phyloP scores from a whole-genome alignment of 345 rosid genomes.

The Ceriops zippeliana region DNA sequence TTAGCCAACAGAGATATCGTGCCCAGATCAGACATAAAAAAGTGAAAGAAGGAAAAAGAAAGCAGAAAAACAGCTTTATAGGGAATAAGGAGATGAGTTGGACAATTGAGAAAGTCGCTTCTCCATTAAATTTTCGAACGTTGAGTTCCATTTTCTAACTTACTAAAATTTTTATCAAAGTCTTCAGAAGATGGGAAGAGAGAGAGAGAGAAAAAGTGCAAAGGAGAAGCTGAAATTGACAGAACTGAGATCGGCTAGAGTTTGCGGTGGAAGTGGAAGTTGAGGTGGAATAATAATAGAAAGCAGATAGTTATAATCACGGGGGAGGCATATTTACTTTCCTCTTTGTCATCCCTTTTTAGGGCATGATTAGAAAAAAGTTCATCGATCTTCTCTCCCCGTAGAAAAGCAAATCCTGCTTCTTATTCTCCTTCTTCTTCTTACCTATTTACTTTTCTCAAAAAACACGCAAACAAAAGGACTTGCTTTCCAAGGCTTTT shows the following conservation, averaged over 20 bases:
- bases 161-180: background rate
- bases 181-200: background rate
- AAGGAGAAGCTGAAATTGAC: constrained; percentile 26
- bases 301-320: constrained; percentile 55
- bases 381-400: constrained; percentile 39
- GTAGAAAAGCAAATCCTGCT: constrained; percentile 13
- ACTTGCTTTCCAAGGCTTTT: constrained; percentile 41
- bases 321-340: constrained; percentile 69
- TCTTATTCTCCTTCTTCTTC: constrained; percentile 3
- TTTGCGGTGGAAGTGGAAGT: constrained; percentile 45
- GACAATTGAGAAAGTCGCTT: constrained; percentile 43
- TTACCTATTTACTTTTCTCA: constrained; percentile 14
- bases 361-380: constrained; percentile 82
- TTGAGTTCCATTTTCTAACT: constrained; percentile 3
- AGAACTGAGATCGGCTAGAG: constrained; percentile 41
- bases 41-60: constrained; percentile 20
- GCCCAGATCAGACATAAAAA: constrained; percentile 30
- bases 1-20: constrained; percentile 17
- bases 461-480: constrained; percentile 3
- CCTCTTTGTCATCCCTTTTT: constrained; percentile 79
- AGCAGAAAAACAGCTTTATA: constrained; percentile 42
- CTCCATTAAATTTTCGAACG: constrained; percentile 11
- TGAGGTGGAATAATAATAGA: constrained; percentile 34
- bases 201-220: constrained; percentile 4
- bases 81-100: constrained; percentile 46